These are phyloP conservation scores for Balakata baccata DNA, from an alignment of 345 rosid genomes.

Conservation along the genomic window DNA sequence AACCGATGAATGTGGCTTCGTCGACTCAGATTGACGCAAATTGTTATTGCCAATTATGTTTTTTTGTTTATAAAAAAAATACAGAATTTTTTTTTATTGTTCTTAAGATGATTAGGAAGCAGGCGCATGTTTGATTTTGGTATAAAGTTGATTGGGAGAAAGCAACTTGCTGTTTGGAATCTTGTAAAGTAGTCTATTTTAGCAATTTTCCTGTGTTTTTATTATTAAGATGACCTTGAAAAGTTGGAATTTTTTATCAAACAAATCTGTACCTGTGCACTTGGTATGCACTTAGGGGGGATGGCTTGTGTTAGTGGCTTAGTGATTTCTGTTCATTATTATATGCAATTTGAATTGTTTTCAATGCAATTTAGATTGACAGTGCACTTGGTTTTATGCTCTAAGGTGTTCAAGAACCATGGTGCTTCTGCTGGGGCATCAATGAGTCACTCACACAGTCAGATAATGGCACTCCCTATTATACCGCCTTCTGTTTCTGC, in stretches of 20 bases:
- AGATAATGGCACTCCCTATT: slow-evolving; percentile 74
- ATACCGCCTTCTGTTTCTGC: slow-evolving; percentile 61
- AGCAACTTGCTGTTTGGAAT: neutral
- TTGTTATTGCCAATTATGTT: too few relatives aligned
- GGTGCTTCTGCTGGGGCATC: slow-evolving; percentile 97
- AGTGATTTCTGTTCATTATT: neutral
- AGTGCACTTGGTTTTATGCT: slow-evolving; percentile 12
- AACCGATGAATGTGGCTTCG: neutral
- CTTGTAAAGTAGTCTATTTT: neutral
- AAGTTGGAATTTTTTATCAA: neutral
- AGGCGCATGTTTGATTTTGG: neutral
- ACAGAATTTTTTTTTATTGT: neutral
- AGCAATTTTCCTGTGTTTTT: neutral
- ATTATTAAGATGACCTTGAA: neutral
- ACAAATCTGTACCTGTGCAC: neutral
- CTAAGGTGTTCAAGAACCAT: slow-evolving; percentile 88
- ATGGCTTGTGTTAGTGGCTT: neutral
- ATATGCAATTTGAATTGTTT: slow-evolving; percentile 1
- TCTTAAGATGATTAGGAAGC: neutral
- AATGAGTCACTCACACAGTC: slow-evolving; percentile 87
- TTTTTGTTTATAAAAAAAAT: too few relatives aligned
- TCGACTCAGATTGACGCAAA: neutral
- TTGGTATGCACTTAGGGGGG: neutral
- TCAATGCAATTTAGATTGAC: slow-evolving; percentile 4
- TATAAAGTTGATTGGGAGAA: neutral